Evolutionary conservation across 768 basidiomycete genomes (phyloP).

Genomic region (Podaxis sp.): DNA sequence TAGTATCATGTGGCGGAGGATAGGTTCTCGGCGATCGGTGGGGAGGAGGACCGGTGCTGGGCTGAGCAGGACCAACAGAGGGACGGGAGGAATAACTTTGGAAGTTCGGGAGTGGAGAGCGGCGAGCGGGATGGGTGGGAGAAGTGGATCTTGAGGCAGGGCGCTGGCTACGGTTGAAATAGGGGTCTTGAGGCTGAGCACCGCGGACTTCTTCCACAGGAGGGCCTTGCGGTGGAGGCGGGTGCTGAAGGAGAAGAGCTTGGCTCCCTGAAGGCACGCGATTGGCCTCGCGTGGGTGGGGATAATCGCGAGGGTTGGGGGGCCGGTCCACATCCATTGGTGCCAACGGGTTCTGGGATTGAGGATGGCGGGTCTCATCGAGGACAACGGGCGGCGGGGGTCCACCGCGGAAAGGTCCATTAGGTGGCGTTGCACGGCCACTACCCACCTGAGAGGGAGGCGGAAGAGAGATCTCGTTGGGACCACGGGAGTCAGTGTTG

Average conservation of each 20-base stretch:
- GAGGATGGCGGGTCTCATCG: slow-evolving; percentile 69
- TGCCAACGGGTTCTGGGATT: slow-evolving; percentile 70
- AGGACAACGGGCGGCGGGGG: slow-evolving; percentile 81
- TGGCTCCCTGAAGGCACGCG: slow-evolving; percentile 60
- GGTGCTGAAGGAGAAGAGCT: slow-evolving; percentile 65
- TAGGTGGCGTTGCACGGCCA: slow-evolving; percentile 44
- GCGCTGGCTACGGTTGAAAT: slow-evolving; percentile 52
- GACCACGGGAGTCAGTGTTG: slow-evolving; percentile 68
- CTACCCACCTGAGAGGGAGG: slow-evolving; percentile 54
- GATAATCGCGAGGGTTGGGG: slow-evolving; percentile 55
- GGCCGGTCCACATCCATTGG: slow-evolving; percentile 78
- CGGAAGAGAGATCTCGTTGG: slow-evolving; percentile 56
- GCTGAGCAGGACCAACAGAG: slow-evolving; percentile 52
- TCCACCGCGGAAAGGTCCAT: slow-evolving; percentile 78
- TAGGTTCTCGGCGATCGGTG: slow-evolving; percentile 67
- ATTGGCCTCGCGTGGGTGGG: slow-evolving; percentile 43
- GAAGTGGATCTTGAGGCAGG: slow-evolving; percentile 59
- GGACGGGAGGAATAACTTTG: slow-evolving; percentile 49
- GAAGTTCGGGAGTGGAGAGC: slow-evolving; percentile 52
- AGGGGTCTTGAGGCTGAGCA: slow-evolving; percentile 43
- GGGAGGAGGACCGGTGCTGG: slow-evolving; percentile 35
- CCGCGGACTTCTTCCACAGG: slow-evolving; percentile 53
- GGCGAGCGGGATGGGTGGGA: slow-evolving; percentile 48
- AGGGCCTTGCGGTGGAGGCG: slow-evolving; percentile 59
- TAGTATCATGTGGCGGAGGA: slow-evolving; percentile 48